phyloP scores from a whole-genome alignment of 2,329 filamentous ascomycete genomes.

The Teratosphaeria viscida region DNA sequence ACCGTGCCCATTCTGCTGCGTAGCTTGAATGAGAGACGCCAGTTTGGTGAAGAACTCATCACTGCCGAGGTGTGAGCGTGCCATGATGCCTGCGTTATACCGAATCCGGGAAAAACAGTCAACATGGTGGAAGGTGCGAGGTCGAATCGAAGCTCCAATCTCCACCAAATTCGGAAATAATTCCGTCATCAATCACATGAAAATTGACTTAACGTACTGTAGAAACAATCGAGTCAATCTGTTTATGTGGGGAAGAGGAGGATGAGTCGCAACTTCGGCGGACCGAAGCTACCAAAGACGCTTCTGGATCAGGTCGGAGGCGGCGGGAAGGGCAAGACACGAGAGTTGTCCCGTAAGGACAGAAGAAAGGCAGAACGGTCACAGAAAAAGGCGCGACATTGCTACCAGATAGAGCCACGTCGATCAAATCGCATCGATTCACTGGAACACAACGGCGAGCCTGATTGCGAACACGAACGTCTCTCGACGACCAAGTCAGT shows the following conservation, averaged over 20 bases:
- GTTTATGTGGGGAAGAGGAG: neutral
- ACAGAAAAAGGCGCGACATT: slow-evolving; percentile 45
- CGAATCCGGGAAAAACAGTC: neutral
- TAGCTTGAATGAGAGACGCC: slow-evolving; percentile 54
- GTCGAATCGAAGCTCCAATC: neutral
- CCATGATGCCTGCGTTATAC: slow-evolving; percentile 1
- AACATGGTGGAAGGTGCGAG: neutral
- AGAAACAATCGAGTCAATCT: neutral
- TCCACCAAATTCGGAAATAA: neutral
- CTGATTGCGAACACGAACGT: slow-evolving; percentile 20
- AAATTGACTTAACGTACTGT: neutral
- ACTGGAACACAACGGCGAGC: slow-evolving; percentile 15
- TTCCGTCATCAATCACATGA: neutral
- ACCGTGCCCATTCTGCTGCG: slow-evolving; percentile 60
- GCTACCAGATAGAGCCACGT: neutral
- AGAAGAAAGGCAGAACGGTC: slow-evolving; percentile 55
- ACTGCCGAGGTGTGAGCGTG: slow-evolving; percentile 46
- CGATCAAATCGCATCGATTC: slow-evolving; percentile 2
- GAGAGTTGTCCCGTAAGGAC: slow-evolving; percentile 21
- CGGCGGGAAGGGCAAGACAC: slow-evolving; percentile 11
- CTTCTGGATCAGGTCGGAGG: slow-evolving; percentile 33
- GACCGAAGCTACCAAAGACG: slow-evolving; percentile 36
- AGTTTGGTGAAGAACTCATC: slow-evolving; percentile 68
- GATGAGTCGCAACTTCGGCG: slow-evolving; percentile 19
- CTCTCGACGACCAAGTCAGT: slow-evolving; percentile 19